Evolutionary conservation across 2,329 filamentous ascomycete species (phyloP).

Genomic region (Cryphonectria radicalis): DNA sequence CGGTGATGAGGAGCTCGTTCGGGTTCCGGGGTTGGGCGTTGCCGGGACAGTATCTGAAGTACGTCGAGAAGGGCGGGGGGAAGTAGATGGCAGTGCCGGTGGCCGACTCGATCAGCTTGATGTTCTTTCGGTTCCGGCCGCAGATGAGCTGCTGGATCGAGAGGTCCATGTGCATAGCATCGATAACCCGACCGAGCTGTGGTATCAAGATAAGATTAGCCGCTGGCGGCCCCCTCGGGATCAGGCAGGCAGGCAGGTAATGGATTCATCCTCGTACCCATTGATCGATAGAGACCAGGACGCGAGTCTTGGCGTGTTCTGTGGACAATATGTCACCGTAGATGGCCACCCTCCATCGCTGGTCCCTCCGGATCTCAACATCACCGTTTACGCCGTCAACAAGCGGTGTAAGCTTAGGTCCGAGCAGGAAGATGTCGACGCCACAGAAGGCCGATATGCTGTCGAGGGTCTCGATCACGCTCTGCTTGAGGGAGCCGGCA

Average conservation of each 20-base stretch:
- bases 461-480: conserved; percentile 84
- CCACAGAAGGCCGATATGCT: conserved; percentile 86
- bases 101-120: conserved; percentile 94
- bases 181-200: conserved; percentile 74
- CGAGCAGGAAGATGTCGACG: conserved; percentile 94
- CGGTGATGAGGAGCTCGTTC: conserved; percentile 93
- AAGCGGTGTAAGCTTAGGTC: conserved; percentile 83
- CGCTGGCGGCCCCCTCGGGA: neutral
- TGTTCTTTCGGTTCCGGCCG: conserved; percentile 92
- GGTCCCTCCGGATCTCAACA: conserved; percentile 82
- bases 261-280: conserved; percentile 61
- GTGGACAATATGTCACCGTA: conserved; percentile 95
- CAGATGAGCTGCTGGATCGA: conserved; percentile 91
- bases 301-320: conserved; percentile 94
- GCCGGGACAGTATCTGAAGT: conserved; percentile 87
- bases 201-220: conserved; percentile 39
- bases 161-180: conserved; percentile 80
- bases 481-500: conserved; percentile 70
- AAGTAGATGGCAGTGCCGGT: conserved; percentile 99
- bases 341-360: conserved; percentile 89
- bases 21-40: conserved; percentile 82
- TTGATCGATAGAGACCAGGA: conserved; percentile 96
- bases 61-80: conserved; percentile 87
- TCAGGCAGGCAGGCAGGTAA: neutral
- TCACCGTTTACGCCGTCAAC: conserved; percentile 76